Evolutionary conservation across 495 filamentous ascomycete genomes (phyloP).

Genomic region (Cryomyces minteri): DNA sequence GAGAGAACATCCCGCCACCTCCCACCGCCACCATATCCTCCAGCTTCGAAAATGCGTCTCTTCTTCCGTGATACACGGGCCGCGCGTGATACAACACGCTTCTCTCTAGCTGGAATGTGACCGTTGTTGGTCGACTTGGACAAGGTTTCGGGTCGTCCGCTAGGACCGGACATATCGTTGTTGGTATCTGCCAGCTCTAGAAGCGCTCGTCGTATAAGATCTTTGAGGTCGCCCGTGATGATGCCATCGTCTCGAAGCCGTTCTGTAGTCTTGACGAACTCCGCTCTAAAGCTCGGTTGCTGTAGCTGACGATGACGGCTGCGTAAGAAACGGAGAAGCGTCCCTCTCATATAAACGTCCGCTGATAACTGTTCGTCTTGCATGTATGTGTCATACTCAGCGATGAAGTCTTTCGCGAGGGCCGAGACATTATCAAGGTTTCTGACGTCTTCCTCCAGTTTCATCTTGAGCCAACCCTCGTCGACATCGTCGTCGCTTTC

Average conservation of each 20-base stretch:
- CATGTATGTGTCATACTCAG: conserved; percentile 11
- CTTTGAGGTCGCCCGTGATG: neutral
- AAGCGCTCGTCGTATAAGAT: too few species aligned
- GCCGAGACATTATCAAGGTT: conserved; percentile 3
- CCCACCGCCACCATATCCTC: too few species aligned
- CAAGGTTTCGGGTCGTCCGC: too few species aligned
- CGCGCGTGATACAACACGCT: too few species aligned
- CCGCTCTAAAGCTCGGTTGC: neutral
- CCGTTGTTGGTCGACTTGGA: too few species aligned
- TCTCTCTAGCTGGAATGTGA: too few species aligned
- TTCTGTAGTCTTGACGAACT: conserved; percentile 4
- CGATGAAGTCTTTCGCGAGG: conserved; percentile 10
- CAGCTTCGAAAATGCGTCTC: too few species aligned
- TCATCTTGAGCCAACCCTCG: conserved; percentile 10
- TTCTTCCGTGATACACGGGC: too few species aligned
- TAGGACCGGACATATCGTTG: too few species aligned
- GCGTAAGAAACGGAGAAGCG: conserved; percentile 10
- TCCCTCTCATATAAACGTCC: conserved; percentile 3
- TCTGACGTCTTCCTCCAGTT: conserved; percentile 7
- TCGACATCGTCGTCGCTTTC: conserved; percentile 16
- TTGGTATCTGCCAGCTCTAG: too few species aligned
- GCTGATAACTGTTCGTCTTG: conserved; percentile 7
- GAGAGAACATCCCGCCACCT: too few species aligned
- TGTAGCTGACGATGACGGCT: neutral
- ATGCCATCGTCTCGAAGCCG: conserved; percentile 2